phyloP scores from a whole-genome alignment of 768 basidiomycete genomes.

The Pisolithus marmoratus region DNA sequence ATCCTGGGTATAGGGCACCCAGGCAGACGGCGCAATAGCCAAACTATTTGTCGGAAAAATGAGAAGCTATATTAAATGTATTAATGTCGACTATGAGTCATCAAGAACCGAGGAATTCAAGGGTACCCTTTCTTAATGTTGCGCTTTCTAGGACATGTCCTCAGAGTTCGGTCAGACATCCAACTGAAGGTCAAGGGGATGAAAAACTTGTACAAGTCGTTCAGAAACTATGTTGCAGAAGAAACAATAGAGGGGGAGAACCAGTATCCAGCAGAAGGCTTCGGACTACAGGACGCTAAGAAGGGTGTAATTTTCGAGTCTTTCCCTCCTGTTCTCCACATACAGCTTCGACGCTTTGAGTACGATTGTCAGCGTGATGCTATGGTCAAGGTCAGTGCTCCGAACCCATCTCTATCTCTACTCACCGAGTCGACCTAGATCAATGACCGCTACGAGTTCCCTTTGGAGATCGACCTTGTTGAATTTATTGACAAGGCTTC shows the following conservation, averaged over 20 bases:
- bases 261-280: conserved; percentile 96
- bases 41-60: conserved; percentile 96
- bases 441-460: conserved; percentile 99
- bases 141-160: background rate
- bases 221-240: conserved; percentile 94
- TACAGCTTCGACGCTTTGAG: conserved; percentile 98
- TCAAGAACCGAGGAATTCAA: conserved; percentile 95
- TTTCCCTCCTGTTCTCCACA: conserved; percentile 95
- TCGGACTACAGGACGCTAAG: conserved; percentile 97
- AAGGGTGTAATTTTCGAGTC: conserved; percentile 98
- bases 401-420: background rate
- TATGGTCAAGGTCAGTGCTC: conserved; percentile 78
- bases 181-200: conserved; percentile 99
- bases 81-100: conserved; percentile 95
- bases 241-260: conserved; percentile 99
- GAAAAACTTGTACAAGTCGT: conserved; percentile 94
- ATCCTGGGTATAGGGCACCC: conserved; percentile 60
- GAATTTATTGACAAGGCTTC: conserved; percentile 85
- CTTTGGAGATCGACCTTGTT: conserved; percentile 92
- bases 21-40: conserved; percentile 90
- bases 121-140: conserved; percentile 41
- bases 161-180: conserved; percentile 58
- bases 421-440: conserved; percentile 54
- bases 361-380: conserved; percentile 99
- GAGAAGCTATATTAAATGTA: conserved; percentile 99